phyloP scores from a whole-genome alignment of 1,139 yeast genomes.

The Geotrichum klebahnii region DNA sequence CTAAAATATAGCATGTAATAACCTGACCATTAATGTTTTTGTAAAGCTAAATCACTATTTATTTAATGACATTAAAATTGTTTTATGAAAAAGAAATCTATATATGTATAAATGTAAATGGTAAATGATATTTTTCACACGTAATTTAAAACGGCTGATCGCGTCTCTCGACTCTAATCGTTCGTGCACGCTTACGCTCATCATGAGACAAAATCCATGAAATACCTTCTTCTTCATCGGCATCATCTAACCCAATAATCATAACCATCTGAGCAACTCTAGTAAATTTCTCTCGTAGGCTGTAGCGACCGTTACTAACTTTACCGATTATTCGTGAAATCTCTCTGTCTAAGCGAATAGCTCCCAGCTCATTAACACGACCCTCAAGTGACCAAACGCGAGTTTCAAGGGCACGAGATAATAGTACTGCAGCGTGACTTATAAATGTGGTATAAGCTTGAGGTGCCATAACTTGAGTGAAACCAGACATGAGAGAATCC shows the following conservation, averaged over 20 bases:
- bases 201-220: conserved; percentile 79
- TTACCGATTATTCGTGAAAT: conserved; percentile 59
- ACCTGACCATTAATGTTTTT: too few species aligned
- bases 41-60: background rate
- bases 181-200: conserved; percentile 58
- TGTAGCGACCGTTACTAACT: conserved; percentile 46
- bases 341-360: conserved; percentile 79
- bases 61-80: conserved; percentile 6
- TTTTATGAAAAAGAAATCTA: too few species aligned
- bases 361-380: conserved; percentile 75
- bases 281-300: conserved; percentile 70
- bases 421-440: conserved; percentile 49
- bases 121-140: too few species aligned
- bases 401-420: conserved; percentile 56
- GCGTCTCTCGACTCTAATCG: conserved; percentile 37
- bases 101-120: too few species aligned
- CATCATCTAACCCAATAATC: conserved; percentile 79
- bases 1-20: background rate
- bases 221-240: conserved; percentile 58
- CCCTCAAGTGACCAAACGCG: conserved; percentile 63
- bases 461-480: conserved; percentile 54
- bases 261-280: conserved; percentile 79
- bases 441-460: conserved; percentile 50
- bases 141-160: conserved; percentile 31
- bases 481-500: conserved; percentile 63